phyloP scores from a whole-genome alignment of 306 rosid species.

The Citrullus colocynthis region DNA sequence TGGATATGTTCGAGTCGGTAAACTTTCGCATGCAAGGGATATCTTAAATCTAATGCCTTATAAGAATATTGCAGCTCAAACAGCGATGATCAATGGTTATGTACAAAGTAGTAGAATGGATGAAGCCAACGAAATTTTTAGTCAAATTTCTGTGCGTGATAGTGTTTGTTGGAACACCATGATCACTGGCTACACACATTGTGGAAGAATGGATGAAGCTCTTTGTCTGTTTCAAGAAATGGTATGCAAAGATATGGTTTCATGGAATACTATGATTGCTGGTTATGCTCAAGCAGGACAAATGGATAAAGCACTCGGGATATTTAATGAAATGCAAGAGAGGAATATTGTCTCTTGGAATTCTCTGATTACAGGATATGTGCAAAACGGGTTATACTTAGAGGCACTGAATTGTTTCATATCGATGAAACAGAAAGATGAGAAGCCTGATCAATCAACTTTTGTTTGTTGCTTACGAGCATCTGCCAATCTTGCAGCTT shows the following conservation, averaged over 20 bases:
- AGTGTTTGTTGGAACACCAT: conserved; percentile 74
- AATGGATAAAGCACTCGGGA: conserved; percentile 45
- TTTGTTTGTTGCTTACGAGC: conserved; percentile 55
- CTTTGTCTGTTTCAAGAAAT: conserved; percentile 40
- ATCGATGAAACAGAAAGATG: conserved; percentile 40
- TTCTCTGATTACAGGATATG: conserved; percentile 55
- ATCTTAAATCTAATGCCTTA: conserved; percentile 50
- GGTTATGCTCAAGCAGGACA: conserved; percentile 61
- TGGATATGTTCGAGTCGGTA: conserved; percentile 50
- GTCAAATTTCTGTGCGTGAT: conserved; percentile 30
- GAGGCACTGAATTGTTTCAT: conserved; percentile 48
- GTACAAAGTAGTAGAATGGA: conserved; percentile 44
- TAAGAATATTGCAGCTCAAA: conserved; percentile 57
- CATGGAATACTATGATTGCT: conserved; percentile 71
- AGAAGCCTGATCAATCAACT: conserved; percentile 53
- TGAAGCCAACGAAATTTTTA: conserved; percentile 52
- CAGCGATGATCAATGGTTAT: conserved; percentile 67
- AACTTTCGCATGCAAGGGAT: conserved; percentile 50
- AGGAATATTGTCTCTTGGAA: conserved; percentile 69
- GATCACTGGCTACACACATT: conserved; percentile 59
- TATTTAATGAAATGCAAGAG: conserved; percentile 37
- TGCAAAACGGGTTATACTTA: conserved; percentile 47
- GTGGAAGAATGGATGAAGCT: conserved; percentile 62
- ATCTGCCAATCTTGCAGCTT: conserved; percentile 64
- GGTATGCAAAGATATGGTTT: conserved; percentile 45